These are phyloP conservation scores for Colletotrichum sojae DNA, from an alignment of 2,329 filamentous ascomycete genomes.

Conservation along the genomic window DNA sequence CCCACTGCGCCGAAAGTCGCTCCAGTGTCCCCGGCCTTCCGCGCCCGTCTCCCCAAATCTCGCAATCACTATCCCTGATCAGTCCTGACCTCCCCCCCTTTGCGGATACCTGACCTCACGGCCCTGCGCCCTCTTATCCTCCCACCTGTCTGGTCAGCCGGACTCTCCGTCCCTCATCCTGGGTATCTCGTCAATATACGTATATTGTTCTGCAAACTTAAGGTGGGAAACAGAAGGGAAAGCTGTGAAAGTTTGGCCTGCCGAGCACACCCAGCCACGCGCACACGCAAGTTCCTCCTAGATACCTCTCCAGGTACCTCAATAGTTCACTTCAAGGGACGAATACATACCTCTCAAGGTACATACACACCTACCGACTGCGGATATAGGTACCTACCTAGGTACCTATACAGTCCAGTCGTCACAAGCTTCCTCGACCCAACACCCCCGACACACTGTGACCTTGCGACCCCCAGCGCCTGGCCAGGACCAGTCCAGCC, in stretches of 20 bases:
- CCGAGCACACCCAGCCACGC: slow-evolving; percentile 22
- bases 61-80: slow-evolving; percentile 2
- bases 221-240: neutral
- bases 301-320: neutral
- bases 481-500: neutral
- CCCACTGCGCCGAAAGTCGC: no score
- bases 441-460: slow-evolving; percentile 16
- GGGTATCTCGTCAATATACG: no score
- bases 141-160: neutral
- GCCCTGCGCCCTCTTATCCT: neutral
- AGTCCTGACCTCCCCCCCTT: neutral
- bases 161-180: neutral
- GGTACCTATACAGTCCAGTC: neutral
- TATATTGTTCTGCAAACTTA: neutral
- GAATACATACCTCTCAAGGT: neutral
- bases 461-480: neutral
- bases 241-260: slow-evolving; percentile 13
- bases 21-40: slow-evolving; percentile 3
- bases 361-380: slow-evolving; percentile 6
- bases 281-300: slow-evolving; percentile 10
- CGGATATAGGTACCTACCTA: no score
- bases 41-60: neutral
- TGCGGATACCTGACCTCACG: neutral
- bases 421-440: slow-evolving; percentile 37
- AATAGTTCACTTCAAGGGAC: no score